Evolutionary conservation across 1,139 yeast species (phyloP).

Genomic region (Candida sanyaensis): DNA sequence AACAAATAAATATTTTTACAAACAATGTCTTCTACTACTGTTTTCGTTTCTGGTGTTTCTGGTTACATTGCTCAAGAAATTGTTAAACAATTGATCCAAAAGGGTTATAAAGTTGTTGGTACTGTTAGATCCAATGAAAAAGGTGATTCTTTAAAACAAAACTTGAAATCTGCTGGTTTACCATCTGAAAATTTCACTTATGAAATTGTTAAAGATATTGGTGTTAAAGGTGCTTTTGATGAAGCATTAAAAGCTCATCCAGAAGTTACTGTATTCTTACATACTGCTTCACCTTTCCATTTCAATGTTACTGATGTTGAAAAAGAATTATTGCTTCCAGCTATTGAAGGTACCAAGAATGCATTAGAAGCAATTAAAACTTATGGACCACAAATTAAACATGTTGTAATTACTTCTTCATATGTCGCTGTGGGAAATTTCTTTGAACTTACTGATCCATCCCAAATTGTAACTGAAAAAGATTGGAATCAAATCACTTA

Average conservation of each 20-base stretch:
- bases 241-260: conserved; percentile 29
- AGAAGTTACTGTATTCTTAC: conserved; percentile 28
- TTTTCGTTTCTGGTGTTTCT: conserved; percentile 39
- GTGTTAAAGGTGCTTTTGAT: conserved; percentile 30
- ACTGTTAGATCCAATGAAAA: conserved; percentile 33
- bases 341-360: conserved; percentile 32
- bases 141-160: conserved; percentile 26
- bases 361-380: conserved; percentile 24
- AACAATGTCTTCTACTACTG: conserved; percentile 13
- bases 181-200: neutral
- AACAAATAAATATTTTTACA: conserved; percentile 22
- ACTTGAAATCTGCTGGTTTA: neutral
- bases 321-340: conserved; percentile 31
- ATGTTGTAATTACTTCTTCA: conserved; percentile 32
- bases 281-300: conserved; percentile 37
- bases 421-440: conserved; percentile 23
- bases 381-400: conserved; percentile 25
- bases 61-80: conserved; percentile 37
- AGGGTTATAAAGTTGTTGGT: conserved; percentile 34
- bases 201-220: conserved; percentile 30
- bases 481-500: conserved; percentile 41
- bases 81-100: conserved; percentile 22
- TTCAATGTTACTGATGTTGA: conserved; percentile 26
- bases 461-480: conserved; percentile 25
- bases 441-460: conserved; percentile 12